A percentile compares a stretch with the other conserved stretches of the same genome.
phyloP scores from a whole-genome alignment of 192 early-diverging fungal genomes.

The Mortierella alpina region DNA sequence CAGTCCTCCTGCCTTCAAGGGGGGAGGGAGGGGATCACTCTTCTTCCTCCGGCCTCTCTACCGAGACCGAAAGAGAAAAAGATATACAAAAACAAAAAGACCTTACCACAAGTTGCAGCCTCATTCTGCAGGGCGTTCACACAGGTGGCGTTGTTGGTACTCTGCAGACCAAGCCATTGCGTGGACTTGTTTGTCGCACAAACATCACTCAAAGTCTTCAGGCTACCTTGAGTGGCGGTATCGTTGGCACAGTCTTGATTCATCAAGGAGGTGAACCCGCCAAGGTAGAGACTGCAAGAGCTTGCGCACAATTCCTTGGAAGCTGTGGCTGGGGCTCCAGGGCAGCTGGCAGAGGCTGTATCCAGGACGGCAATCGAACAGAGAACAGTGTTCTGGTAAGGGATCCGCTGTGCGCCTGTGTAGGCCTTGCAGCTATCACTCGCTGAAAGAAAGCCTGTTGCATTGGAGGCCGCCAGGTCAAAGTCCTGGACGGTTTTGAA shows the following conservation, averaged over 20 bases:
- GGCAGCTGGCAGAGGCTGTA: not conserved
- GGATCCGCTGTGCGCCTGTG: conserved; percentile 16
- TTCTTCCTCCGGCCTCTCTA: not conserved
- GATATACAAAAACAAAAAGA: not conserved
- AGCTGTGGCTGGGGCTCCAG: not conserved
- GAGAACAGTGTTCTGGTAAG: conserved; percentile 38
- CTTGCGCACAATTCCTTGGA: conserved; percentile 9
- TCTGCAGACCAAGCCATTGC: conserved; percentile 15
- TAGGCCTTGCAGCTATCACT: conserved; percentile 17
- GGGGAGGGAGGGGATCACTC: too few species aligned
- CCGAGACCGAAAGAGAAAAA: too few species aligned
- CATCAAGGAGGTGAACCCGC: conserved; percentile 9
- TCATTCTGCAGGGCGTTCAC: conserved; percentile 32
- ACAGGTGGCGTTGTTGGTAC: not conserved
- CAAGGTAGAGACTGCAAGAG: conserved; percentile 32
- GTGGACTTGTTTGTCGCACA: not conserved
- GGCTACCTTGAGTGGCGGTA: not conserved
- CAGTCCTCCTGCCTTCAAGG: too few species aligned
- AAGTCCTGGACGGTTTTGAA: conserved; percentile 31
- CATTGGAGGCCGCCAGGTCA: conserved; percentile 25
- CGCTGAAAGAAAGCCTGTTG: conserved; percentile 25
- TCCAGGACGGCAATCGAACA: conserved; percentile 28
- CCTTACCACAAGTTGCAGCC: conserved; percentile 35
- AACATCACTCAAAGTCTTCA: not conserved
- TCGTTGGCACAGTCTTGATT: conserved; percentile 12